Base-by-base conservation (phyloP, 208 protist species). In the Trypanosoma lewisi region DNA sequence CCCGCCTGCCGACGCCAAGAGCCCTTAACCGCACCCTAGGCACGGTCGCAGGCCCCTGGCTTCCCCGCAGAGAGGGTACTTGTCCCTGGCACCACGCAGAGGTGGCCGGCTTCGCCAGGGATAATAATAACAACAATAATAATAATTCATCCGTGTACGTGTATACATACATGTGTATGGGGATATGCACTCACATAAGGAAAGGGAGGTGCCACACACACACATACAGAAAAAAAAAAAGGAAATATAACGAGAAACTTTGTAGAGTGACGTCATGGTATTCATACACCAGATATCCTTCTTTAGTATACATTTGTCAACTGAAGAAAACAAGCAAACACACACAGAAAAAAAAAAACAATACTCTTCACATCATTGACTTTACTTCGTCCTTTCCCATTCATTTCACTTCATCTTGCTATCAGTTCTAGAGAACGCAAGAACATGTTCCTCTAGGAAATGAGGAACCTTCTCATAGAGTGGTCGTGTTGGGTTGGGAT, bases 401-500 rank as follows among this genome's bases (percentile, higher is more conserved):
- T 27, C 31, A 55, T 9, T 28, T 36, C 31, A 4, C 17, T 30
- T 30, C 27, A 30, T 11, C 9, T 27, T 68, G 17, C 61, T 8
- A 23, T 63, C 36, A 12, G 19, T 30, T 19, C 9, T 75, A 34
- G 58, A 53, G 30, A 65, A 57, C 23, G 50, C 52, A 4, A 90
- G 54, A 11, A 93, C 78, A 33, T 73, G 63, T 11, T 63, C 63
- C 19, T 67, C n/a, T 1, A 93, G 39, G 52, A 93, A 93, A 6
- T 0, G 9, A 8, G 51, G 2, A 60, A 88, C 48, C 65, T 93
- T 93, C n/a, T 58, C 70, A 14, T 82, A 65, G 16, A 93, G 72
- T 28, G 86, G 72, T 30, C 68, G 60, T 39, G 67, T 52, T 6
- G 83, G 83, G 72, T 80, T 77, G 7, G 74, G 58, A 9, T 80